Percentiles rank a stretch among this genome's conserved stretches.
phyloP scores from a whole-genome alignment of 129 eudicot genomes.

The Artemisia annua region DNA sequence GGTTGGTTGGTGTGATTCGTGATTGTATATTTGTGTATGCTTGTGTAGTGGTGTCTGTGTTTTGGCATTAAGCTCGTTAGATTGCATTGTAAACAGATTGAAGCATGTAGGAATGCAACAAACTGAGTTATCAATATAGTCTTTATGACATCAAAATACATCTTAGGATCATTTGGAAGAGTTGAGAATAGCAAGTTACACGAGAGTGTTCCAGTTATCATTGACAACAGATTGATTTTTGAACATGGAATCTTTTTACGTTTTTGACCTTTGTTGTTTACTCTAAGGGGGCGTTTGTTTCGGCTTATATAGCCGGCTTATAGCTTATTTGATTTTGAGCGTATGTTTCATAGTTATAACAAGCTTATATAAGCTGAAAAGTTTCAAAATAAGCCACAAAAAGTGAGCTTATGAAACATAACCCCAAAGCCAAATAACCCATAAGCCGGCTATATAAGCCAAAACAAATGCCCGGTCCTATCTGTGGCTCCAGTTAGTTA shows the following conservation, averaged over 20 bases:
- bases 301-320: too few relatives aligned
- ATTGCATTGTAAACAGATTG: neutral
- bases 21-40: neutral
- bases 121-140: neutral
- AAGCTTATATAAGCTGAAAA: too few relatives aligned
- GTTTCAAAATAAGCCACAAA: too few relatives aligned
- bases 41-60: conserved; percentile 1
- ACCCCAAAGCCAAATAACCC: too few relatives aligned
- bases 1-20: neutral
- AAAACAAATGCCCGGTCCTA: neutral
- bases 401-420: too few relatives aligned
- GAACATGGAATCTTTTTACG: conserved; percentile 5
- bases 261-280: conserved; percentile 11
- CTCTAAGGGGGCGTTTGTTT: neutral
- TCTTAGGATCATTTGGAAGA: neutral
- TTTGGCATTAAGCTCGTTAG: conserved; percentile 7
- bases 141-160: neutral
- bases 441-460: too few relatives aligned
- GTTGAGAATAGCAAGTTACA: conserved; percentile 8
- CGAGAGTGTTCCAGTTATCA: conserved; percentile 7
- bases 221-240: neutral
- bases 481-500: conserved; percentile 6
- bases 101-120: conserved; percentile 13
- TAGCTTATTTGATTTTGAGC: too few relatives aligned
- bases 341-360: too few relatives aligned